These are phyloP conservation scores for Phytophthora sansomeana DNA, from an alignment of 352 stramenopile genomes.

Conservation along the genomic window DNA sequence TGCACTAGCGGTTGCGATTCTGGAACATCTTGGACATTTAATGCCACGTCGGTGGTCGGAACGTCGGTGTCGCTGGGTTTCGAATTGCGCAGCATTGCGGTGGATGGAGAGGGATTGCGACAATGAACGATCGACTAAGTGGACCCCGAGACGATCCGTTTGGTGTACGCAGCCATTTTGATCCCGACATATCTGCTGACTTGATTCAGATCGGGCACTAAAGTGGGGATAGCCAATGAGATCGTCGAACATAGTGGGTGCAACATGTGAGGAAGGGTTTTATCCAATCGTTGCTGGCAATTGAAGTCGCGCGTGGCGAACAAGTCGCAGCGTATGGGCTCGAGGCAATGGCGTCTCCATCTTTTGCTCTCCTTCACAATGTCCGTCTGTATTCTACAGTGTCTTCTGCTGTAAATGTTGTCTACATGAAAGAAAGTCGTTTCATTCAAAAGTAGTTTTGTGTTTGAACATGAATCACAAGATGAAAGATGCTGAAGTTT, in stretches of 20 bases:
- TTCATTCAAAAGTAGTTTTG: too few relatives aligned
- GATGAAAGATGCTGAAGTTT: too few relatives aligned
- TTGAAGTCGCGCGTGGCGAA: slow-evolving; percentile 2
- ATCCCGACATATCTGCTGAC: slow-evolving; percentile 10
- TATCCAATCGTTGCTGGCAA: slow-evolving; percentile 4
- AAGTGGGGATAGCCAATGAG: not conserved
- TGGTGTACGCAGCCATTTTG: slow-evolving; percentile 12
- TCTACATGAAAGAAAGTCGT: too few relatives aligned
- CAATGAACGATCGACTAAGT: slow-evolving; percentile 18
- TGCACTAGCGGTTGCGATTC: slow-evolving; percentile 9
- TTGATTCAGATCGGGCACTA: too few relatives aligned
- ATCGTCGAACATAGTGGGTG: slow-evolving; percentile 1
- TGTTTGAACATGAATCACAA: too few relatives aligned
- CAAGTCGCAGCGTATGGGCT: too few relatives aligned
- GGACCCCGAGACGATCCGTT: not conserved
- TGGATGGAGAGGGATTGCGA: slow-evolving; percentile 20
- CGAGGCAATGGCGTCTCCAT: not conserved
- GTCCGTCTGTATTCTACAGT: not conserved
- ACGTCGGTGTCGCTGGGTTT: slow-evolving; percentile 13
- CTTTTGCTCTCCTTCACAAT: not conserved
- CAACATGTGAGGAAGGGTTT: too few relatives aligned
- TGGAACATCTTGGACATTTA: slow-evolving; percentile 7
- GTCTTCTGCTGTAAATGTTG: not conserved
- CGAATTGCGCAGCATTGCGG: slow-evolving; percentile 25
- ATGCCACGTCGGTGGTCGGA: slow-evolving; percentile 2